Base-by-base conservation (phyloP, 495 filamentous ascomycete species). In the Aspergillus baeticus region DNA sequence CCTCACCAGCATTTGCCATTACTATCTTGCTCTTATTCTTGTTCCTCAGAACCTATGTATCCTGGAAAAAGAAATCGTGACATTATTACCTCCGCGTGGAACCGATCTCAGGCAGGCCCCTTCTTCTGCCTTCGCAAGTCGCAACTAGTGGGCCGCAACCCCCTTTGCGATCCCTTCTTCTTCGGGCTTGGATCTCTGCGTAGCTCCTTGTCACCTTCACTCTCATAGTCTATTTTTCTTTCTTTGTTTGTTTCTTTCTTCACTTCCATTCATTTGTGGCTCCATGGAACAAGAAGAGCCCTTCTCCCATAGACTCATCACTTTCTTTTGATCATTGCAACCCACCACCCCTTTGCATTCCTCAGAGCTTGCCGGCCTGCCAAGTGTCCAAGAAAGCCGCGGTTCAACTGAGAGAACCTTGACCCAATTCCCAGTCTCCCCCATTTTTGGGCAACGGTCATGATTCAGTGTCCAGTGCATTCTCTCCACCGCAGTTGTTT, bases 121-220 rank as follows among this genome's bases (percentile, higher is more conserved):
- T 13, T 29, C 26, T 29, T 8, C 26, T 29, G 26, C 26, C 26
- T 31, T 18, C 20, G 31, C 33, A 37, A 10, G n/a, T n/a, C n/a
- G n/a, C n/a, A n/a, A 22, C 26, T 50, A 29, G 47, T 50, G 47
- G 47, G 22, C 36, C 33, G 41, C 52, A 47, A 29, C 26, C 26
- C 26, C 26, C 26, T 29, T 59, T 38, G 51, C 51, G 51, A 59
- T 59, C 57, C 57, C 57, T 59, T 46, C 57, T 52, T 50, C 47
- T 21, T 36, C 20, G n/a, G 37, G 18, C 2, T 17, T n/a, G 43
- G 17, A 33, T 46, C 11, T n/a, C n/a, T n/a, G n/a, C n/a, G n/a
- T n/a, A n/a, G n/a, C n/a, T n/a, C n/a, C n/a, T n/a, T n/a, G 7
- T n/a, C 5, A 34, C 11, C 33, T 14, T 22, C 33, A 11, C 23